These are phyloP conservation scores for Yamadazyma ubonensis DNA, from an alignment of 805 yeast genomes.

Conservation along the genomic window DNA sequence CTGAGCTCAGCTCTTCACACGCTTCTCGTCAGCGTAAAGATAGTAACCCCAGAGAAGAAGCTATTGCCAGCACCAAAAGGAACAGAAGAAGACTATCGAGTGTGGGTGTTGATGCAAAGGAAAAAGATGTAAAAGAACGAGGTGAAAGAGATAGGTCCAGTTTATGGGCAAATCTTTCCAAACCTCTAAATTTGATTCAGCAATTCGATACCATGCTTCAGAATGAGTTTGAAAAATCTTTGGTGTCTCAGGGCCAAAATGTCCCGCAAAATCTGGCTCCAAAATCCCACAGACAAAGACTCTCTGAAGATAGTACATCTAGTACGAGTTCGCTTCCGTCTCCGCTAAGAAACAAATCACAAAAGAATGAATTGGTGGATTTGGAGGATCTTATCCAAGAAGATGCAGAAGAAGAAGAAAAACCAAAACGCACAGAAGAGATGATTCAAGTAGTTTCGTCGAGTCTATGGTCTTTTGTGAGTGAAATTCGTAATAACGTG, in stretches of 20 bases:
- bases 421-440: conserved; percentile 35
- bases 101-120: not conserved
- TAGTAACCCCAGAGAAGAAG: conserved; percentile 28
- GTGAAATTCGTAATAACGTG: conserved; percentile 39
- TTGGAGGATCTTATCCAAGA: conserved; percentile 16
- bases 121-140: conserved; percentile 2
- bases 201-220: conserved; percentile 68
- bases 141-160: conserved; percentile 17
- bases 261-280: conserved; percentile 9
- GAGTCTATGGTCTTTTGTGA: conserved; percentile 44
- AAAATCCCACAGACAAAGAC: conserved; percentile 10
- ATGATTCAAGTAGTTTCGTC: conserved; percentile 42
- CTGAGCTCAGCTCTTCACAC: conserved; percentile 28
- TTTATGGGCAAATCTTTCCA: conserved; percentile 39
- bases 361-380: conserved; percentile 10
- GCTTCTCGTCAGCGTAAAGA: conserved; percentile 14
- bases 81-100: conserved; percentile 15
- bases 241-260: conserved; percentile 7
- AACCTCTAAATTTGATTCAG: conserved; percentile 60
- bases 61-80: conserved; percentile 30
- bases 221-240: conserved; percentile 57
- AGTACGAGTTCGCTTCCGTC: conserved; percentile 24
- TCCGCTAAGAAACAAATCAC: conserved; percentile 25
- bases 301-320: conserved; percentile 28
- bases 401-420: conserved; percentile 1